These are phyloP conservation scores for Monosporascus sp. DNA, from an alignment of 2,329 filamentous ascomycete genomes.

Conservation along the genomic window DNA sequence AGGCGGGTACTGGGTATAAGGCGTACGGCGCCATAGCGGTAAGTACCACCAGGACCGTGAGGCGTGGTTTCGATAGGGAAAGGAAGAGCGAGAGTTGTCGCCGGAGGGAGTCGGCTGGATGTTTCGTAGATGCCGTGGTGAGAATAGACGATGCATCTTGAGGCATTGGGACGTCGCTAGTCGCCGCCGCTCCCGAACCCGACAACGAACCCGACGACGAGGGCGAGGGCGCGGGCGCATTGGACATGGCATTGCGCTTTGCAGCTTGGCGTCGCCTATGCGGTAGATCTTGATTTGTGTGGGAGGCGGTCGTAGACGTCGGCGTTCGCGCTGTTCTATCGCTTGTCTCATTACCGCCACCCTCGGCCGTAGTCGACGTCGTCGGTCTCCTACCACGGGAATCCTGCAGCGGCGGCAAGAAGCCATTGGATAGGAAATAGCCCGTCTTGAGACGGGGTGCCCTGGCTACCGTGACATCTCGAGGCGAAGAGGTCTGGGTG, in stretches of 20 bases:
- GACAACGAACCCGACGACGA: neutral
- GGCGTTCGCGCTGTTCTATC: slow-evolving; percentile 2
- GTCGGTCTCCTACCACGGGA: neutral
- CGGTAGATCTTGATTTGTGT: slow-evolving; percentile 16
- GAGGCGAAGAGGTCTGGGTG: slow-evolving; percentile 9
- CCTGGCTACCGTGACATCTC: slow-evolving; percentile 7
- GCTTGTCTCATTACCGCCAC: neutral
- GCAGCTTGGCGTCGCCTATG: slow-evolving; percentile 22
- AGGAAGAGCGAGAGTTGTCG: slow-evolving; percentile 76
- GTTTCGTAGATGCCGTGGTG: slow-evolving; percentile 44
- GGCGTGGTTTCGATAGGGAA: slow-evolving; percentile 89
- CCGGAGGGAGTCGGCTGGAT: slow-evolving; percentile 46
- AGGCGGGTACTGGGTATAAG: slow-evolving; percentile 84
- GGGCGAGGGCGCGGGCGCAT: neutral
- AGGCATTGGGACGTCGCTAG: slow-evolving; percentile 31
- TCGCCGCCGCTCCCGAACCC: neutral
- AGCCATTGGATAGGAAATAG: slow-evolving; percentile 26
- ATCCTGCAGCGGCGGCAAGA: slow-evolving; percentile 7
- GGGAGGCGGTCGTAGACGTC: slow-evolving; percentile 4
- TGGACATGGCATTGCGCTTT: slow-evolving; percentile 10
- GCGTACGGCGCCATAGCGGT: slow-evolving; percentile 88
- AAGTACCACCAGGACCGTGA: slow-evolving; percentile 86
- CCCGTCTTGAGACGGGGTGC: slow-evolving; percentile 18
- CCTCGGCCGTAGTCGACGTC: neutral
- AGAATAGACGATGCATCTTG: slow-evolving; percentile 52